Percentiles rank a stretch among this genome's conserved stretches.
Evolutionary conservation across 1,139 yeast species (phyloP).

Genomic region (Pichia sp.): DNA sequence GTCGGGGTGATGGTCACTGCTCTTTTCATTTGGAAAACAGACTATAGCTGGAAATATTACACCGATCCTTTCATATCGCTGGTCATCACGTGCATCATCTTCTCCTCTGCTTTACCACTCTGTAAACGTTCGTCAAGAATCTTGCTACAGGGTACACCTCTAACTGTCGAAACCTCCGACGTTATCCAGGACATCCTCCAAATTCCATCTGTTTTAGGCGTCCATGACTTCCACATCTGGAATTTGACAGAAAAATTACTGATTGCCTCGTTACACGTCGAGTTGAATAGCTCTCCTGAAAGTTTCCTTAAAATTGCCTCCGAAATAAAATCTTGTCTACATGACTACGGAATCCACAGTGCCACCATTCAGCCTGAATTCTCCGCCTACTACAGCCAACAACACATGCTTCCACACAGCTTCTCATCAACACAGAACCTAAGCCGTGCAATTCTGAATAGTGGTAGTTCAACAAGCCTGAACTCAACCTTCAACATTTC

Average conservation of each 20-base stretch:
- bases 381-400: slow-evolving; percentile 29
- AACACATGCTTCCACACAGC: slow-evolving; percentile 28
- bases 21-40: slow-evolving; percentile 87
- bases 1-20: slow-evolving; percentile 91
- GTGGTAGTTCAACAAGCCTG: slow-evolving; percentile 1
- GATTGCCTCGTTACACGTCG: slow-evolving; percentile 87
- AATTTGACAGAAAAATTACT: slow-evolving; percentile 82
- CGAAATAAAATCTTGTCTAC: slow-evolving; percentile 73
- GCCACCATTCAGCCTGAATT: slow-evolving; percentile 96
- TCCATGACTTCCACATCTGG: slow-evolving; percentile 97
- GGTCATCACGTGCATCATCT: slow-evolving; percentile 79
- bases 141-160: slow-evolving; percentile 88
- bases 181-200: slow-evolving; percentile 64
- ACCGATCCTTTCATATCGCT: slow-evolving; percentile 84
- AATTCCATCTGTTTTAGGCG: slow-evolving; percentile 71
- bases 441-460: slow-evolving; percentile 9
- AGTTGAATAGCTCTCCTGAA: slow-evolving; percentile 59
- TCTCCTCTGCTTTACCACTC: slow-evolving; percentile 86
- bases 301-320: slow-evolving; percentile 69
- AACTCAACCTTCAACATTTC: slow-evolving; percentile 15
- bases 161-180: slow-evolving; percentile 67
- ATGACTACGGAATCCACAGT: slow-evolving; percentile 81
- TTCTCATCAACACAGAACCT: slow-evolving; percentile 27
- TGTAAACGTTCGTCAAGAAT: slow-evolving; percentile 85
- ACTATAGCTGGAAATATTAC: slow-evolving; percentile 80